Evolutionary conservation across 768 basidiomycete species (phyloP), one percentile per base, ranked within the genome.

Genomic region (Suillus weaverae): DNA sequence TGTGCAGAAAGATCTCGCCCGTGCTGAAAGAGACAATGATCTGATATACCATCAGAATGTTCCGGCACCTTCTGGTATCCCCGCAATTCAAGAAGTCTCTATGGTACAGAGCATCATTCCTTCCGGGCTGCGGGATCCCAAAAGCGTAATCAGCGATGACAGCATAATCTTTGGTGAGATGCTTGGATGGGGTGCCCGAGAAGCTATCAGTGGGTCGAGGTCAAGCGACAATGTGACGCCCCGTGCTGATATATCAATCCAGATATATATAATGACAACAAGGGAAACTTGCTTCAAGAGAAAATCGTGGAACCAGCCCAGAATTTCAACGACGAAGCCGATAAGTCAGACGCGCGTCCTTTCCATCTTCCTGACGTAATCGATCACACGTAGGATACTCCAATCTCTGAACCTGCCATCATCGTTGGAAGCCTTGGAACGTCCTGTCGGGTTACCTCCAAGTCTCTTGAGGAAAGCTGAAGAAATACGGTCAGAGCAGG

Each of bases 1-100:
- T 9, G 79, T 97, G 32, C 84, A 89, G 68, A 86, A 84, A 60
- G 85, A 87, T 62, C 75, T 91, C 39, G 76, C 80, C 5, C 85
- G 93, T 16, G 92, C 96, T 0, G 86, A 90, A 67, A 86, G 94
- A 38, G 97, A 99, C 75, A 99, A 99, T 74, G 92, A 97, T 75
- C 80, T 97, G 8, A 97, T 99, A 44, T 99, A 98, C 78, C 94
- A 97, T 69, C 84, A 93, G 60, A 89, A 93, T 63, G 82, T 97
- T 1, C 95, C 96, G 1, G 80, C 94, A 0, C 70, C 85, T 5
- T 86, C 90, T 2, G 83, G 89, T 18, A 84, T 97, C 8, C 78
- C 88, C 0, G 72, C 83, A 0, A 87, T 98, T 59, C 79, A 81
- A 36, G 86, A 86, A 43, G 86, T 87, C 2, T 77, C 84, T 11